Evolutionary conservation across 2,329 filamentous ascomycete genomes (phyloP), one percentile per base, ranked within the genome.

Genomic region (Grosmannia huntii): DNA sequence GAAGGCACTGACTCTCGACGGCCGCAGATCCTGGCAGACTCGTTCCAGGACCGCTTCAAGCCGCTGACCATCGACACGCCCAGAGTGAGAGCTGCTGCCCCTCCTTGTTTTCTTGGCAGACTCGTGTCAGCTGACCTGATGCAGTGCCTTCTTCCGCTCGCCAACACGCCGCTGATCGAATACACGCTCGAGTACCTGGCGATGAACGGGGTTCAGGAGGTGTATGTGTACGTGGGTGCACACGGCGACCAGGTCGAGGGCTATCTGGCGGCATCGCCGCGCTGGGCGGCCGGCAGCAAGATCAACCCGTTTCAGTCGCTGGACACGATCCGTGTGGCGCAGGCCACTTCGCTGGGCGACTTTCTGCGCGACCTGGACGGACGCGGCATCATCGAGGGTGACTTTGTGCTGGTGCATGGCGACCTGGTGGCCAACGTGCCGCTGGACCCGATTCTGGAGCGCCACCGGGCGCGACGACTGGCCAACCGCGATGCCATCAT

Each of bases 121-220:
- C 2, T 4, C 28, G 33, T 48, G 5, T 21, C 27, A 11, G 31
- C 31, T 31, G 14, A 38, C 21, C 49, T 23, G 12, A 21, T 46
- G 33, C 66, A 95, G 89, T 97, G 94, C 75, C 85, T 99, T 36
- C 79, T 99, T 7, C 90, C 92, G 12, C 80, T 99, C 60, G 94
- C 90, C 60, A 97, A 97, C 71, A 91, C 86, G 1, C 92, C 94
- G 41, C 78, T 99, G 62, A 95, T 99, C 73, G 94, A 99, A 72
- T 97, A 99, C 71, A 97, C 92, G 4, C 84, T 97, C 66, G 91
- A 97, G 68, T 97, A 96, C 67, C 84, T 99, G 0, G 90, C 90
- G 63, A 92, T 92, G 79, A 90, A 94, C 60, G 90, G 91, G 59
- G 90, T 97, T n/a, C 85, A 94, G 65, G 89, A 96, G 64, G 87